Evolutionary conservation across 176 grass and related monocot genomes (phyloP).

Genomic region (Triticum monococcum): DNA sequence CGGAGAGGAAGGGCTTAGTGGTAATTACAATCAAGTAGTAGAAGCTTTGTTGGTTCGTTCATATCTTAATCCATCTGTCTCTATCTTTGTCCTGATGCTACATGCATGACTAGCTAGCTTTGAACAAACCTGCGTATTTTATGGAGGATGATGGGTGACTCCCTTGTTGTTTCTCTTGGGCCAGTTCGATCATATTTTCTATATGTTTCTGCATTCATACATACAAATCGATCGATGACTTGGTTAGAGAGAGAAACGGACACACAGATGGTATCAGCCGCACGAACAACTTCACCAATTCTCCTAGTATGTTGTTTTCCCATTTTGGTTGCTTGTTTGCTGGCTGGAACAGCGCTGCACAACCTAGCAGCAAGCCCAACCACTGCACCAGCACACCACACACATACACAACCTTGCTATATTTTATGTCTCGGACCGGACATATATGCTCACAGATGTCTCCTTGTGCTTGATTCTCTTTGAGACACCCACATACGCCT

Average conservation of each 20-base stretch:
- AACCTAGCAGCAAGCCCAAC: not conserved
- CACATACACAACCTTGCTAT: not conserved
- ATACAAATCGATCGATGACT: not conserved
- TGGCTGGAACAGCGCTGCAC: not conserved
- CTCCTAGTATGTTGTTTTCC: not conserved
- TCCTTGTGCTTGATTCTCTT: not conserved
- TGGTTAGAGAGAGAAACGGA: not conserved
- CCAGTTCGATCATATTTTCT: not conserved
- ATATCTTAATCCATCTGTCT: conserved; percentile 15
- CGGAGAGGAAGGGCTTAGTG: not conserved
- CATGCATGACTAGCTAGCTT: conserved; percentile 11
- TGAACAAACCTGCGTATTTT: conserved; percentile 45
- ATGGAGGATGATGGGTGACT: conserved; percentile 42
- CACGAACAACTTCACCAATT: conserved; percentile 18
- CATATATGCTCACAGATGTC: conserved; percentile 3
- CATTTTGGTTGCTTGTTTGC: conserved; percentile 1
- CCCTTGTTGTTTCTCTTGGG: conserved; percentile 45
- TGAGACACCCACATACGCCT: not conserved
- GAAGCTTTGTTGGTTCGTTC: not conserved
- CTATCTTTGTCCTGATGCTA: conserved; percentile 4
- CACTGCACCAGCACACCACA: not conserved
- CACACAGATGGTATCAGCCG: not conserved
- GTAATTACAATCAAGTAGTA: conserved; percentile 14
- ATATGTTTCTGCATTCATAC: not conserved
- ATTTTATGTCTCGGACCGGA: conserved; percentile 14